Base-by-base conservation (phyloP, 116 monocot genomes). In the Iris pallida region DNA sequence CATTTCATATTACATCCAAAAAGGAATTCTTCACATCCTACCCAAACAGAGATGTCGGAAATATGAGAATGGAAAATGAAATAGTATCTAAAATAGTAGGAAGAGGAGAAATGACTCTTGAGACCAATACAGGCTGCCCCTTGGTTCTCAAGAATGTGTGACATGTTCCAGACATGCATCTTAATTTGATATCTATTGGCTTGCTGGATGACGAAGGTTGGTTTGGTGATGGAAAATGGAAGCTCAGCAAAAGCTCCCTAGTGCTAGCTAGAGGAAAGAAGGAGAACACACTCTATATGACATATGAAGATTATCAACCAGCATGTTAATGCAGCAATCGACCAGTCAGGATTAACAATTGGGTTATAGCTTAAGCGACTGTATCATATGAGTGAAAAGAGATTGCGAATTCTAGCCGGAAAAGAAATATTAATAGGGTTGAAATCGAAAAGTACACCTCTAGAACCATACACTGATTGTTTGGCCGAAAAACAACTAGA, bases 251-350 rank as follows among this genome's bases (percentile, higher is more conserved):
- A n/a, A 53, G 64, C 0, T 9, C 53, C 8, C n/a, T 73, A 16
- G 53, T 73, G 8, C 14, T 53, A 8, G 64, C 44, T 17, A 64
- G 41, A 44, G 73, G 73, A 8, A 64, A 18, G 12, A 73, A 73
- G 45, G 4, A 45, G 8, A 14, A 4, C 44, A 16, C 12, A 17
- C n/a, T 63, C 15, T 45, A 63, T 16, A 12, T 63, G 44, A 45
- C 4, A 7, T 5, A 63, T 15, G n/a, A 16, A 45, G 9, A 1
- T 16, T 15, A 15, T 2, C 19, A 57, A 57, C 3, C 16, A 17
- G 8, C 4, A n/a, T n/a, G n/a, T n/a, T n/a, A n/a, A n/a, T n/a
- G n/a, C n/a, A n/a, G n/a, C n/a, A n/a, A n/a, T n/a, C n/a, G n/a
- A n/a, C n/a, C n/a, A n/a, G n/a, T n/a, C n/a, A n/a, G n/a, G n/a